A percentile compares a stretch with the other conserved stretches of the same genome.
phyloP scores from a whole-genome alignment of 257 asterid species.

The Solanum bulbocastanum region DNA sequence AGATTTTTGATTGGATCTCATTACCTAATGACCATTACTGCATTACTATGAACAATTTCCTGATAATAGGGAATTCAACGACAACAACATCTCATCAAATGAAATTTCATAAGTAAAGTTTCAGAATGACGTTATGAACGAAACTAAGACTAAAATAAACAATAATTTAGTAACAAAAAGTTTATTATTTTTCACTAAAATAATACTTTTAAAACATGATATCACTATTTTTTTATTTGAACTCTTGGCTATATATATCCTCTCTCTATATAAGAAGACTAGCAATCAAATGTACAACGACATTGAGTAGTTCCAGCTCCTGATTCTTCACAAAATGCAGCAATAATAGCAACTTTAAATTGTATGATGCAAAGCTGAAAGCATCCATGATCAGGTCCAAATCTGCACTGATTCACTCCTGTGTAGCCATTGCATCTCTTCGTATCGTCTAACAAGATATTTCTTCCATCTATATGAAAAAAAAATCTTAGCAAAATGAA shows the following conservation, averaged over 20 bases:
- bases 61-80: not conserved
- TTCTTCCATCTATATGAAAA: not conserved
- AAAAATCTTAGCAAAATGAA: not conserved
- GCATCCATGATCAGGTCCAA: slow-evolving; percentile 2
- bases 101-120: not conserved
- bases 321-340: not conserved
- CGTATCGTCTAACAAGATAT: not conserved
- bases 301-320: not conserved
- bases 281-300: slow-evolving; percentile 2
- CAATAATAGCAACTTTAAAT: not conserved
- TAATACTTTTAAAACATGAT: not conserved
- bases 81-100: not conserved
- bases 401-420: not conserved
- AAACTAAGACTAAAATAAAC: not conserved
- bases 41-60: not conserved
- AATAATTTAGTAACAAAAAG: not conserved
- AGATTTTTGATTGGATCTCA: not conserved
- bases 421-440: not conserved
- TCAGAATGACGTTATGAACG: not conserved
- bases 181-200: not conserved
- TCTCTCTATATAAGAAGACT: not conserved
- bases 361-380: not conserved
- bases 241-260: no score
- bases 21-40: not conserved
- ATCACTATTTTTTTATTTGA: not conserved